Conservation (phyloP, 2,329 filamentous ascomycete genomes). For the Teratosphaeria epicoccoides region DNA sequence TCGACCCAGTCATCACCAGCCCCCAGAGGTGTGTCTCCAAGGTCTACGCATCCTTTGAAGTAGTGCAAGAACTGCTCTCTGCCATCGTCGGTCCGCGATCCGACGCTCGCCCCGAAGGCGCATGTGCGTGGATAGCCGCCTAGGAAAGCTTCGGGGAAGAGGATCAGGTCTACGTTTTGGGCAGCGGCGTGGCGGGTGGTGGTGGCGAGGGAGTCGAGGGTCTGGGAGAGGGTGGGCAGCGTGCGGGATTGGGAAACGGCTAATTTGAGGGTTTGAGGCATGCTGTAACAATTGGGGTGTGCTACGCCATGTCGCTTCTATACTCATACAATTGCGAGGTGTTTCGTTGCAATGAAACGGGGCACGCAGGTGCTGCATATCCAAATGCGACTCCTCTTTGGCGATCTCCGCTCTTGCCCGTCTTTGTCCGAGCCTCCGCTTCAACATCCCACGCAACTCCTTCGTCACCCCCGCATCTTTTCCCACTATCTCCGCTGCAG, state of each 20-base stretch:
- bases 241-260: slow-evolving; percentile 41
- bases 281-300: background rate
- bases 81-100: slow-evolving; percentile 55
- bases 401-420: background rate
- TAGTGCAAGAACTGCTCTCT: slow-evolving; percentile 75
- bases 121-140: slow-evolving; percentile 83
- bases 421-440: background rate
- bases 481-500: background rate
- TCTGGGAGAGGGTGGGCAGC: slow-evolving; percentile 41
- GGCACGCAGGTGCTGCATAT: too few species aligned
- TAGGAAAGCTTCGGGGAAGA: slow-evolving; percentile 86
- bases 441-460: too few species aligned
- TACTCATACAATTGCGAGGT: too few species aligned
- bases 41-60: slow-evolving; percentile 67
- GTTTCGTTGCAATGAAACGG: too few species aligned
- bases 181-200: slow-evolving; percentile 55
- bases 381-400: background rate
- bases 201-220: slow-evolving; percentile 54
- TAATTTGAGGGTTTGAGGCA: slow-evolving; percentile 27
- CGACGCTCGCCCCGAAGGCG: slow-evolving; percentile 64
- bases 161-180: slow-evolving; percentile 54
- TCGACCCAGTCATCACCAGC: slow-evolving; percentile 64
- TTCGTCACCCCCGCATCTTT: too few species aligned
- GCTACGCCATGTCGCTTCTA: background rate
- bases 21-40: slow-evolving; percentile 66